Conservation (phyloP, 257 asterid genomes). For the Handroanthus guayacan region DNA sequence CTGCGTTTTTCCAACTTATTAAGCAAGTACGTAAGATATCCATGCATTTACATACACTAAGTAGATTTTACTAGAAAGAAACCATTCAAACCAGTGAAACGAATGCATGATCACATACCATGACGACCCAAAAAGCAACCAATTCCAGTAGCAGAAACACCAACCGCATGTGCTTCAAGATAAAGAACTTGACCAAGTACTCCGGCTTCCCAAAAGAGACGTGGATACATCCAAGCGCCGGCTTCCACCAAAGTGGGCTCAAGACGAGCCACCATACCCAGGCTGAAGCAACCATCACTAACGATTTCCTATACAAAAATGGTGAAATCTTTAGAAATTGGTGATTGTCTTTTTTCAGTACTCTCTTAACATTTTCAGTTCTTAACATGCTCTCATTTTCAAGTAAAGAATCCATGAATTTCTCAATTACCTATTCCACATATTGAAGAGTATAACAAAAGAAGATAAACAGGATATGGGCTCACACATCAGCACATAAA, state of each 20-base stretch:
- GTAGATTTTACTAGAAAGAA: conserved; percentile 9
- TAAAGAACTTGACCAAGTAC: conserved; percentile 94
- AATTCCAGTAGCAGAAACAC: conserved; percentile 94
- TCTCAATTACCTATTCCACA: background rate
- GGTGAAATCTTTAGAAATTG: conserved; percentile 4
- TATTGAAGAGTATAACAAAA: background rate
- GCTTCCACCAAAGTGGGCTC: conserved; percentile 63
- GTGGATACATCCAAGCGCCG: conserved; percentile 96
- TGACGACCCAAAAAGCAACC: conserved; percentile 97
- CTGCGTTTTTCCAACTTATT: too few species aligned
- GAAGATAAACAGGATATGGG: background rate
- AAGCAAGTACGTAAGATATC: too few species aligned
- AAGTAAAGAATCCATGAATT: background rate
- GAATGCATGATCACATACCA: conserved; percentile 52
- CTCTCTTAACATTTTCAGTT: too few species aligned
- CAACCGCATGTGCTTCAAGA: conserved; percentile 94
- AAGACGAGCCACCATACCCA: conserved; percentile 91
- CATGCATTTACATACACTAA: conserved; percentile 41
- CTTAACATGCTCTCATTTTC: background rate
- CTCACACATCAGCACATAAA: background rate
- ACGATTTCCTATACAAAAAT: conserved; percentile 72
- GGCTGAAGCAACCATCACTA: conserved; percentile 95
- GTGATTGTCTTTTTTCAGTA: too few species aligned
- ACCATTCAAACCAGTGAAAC: conserved; percentile 44
- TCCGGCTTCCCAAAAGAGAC: conserved; percentile 96